phyloP scores from a whole-genome alignment of 371 early-diverging fungal genomes.

The Mortierella sp. region DNA sequence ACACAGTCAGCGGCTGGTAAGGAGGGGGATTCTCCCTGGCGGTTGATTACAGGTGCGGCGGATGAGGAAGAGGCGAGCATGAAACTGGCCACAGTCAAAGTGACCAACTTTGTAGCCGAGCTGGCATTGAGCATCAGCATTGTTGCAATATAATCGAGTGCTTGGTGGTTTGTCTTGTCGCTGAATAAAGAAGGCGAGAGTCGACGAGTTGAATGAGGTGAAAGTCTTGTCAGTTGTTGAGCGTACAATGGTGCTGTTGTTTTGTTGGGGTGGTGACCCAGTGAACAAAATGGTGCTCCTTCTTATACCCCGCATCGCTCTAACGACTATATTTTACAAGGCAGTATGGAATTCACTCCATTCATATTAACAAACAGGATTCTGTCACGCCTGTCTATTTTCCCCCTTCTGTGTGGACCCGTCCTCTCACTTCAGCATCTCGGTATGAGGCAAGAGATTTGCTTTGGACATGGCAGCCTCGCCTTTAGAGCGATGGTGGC shows the following conservation, averaged over 20 bases:
- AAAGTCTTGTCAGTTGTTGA: too few relatives aligned
- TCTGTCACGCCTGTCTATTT: neutral
- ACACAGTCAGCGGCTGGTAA: neutral
- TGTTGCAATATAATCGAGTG: neutral
- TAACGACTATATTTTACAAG: neutral
- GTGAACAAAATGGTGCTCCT: too few relatives aligned
- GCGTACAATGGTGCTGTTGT: too few relatives aligned
- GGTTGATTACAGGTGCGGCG: slow-evolving; percentile 4
- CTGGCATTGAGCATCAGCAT: slow-evolving; percentile 10
- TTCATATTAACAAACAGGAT: neutral
- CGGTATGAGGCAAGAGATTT: neutral
- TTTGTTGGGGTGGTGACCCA: too few relatives aligned
- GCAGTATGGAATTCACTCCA: neutral
- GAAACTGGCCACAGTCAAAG: neutral
- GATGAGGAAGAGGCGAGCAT: neutral
- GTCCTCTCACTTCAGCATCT: neutral
- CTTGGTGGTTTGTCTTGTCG: neutral
- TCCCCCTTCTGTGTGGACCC: neutral
- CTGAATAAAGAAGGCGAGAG: neutral
- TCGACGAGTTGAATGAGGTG: neutral
- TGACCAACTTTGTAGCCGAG: neutral
- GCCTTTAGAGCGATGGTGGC: neutral
- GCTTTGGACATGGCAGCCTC: too few relatives aligned
- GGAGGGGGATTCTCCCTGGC: neutral
- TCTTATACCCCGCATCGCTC: neutral